These are phyloP conservation scores for Ammopiptanthus mongolicus DNA, from an alignment of 306 rosid genomes.

Conservation along the genomic window DNA sequence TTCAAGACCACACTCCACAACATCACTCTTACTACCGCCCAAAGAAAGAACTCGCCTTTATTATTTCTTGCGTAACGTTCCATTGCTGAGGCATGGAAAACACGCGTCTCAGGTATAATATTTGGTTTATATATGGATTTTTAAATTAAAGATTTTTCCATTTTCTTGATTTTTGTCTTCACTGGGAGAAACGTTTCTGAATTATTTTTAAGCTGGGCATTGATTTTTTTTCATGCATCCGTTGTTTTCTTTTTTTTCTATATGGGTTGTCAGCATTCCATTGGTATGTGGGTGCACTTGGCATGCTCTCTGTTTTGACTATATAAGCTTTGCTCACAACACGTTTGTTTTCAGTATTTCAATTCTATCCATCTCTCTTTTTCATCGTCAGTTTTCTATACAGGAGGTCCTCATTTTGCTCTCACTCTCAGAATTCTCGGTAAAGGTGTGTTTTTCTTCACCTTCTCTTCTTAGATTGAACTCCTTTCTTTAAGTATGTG, in stretches of 20 bases:
- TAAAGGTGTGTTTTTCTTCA: conserved; percentile 21
- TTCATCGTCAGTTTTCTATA: background rate
- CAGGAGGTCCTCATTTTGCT: conserved; percentile 8
- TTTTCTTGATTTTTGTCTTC: background rate
- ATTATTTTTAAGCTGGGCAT: conserved; percentile 8
- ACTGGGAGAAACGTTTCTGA: background rate
- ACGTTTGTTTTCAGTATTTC: conserved; percentile 9
- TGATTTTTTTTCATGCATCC: conserved; percentile 14
- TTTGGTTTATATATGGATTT: background rate
- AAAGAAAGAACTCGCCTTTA: background rate
- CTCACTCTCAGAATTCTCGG: background rate
- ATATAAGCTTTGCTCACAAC: background rate
- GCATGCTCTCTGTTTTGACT: background rate
- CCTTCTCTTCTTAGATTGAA: background rate
- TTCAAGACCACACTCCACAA: background rate
- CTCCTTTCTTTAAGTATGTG: background rate
- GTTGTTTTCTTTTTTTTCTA: background rate
- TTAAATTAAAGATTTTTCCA: background rate
- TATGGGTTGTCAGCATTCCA: conserved; percentile 21
- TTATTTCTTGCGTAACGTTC: conserved; percentile 3
- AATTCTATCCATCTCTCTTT: background rate
- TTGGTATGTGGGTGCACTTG: conserved; percentile 32
- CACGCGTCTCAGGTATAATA: conserved; percentile 11
- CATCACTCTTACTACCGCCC: background rate
- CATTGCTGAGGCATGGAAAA: background rate